Evolutionary conservation across 106 monocot genomes (phyloP).

Genomic region (Dendrobium catenatum): DNA sequence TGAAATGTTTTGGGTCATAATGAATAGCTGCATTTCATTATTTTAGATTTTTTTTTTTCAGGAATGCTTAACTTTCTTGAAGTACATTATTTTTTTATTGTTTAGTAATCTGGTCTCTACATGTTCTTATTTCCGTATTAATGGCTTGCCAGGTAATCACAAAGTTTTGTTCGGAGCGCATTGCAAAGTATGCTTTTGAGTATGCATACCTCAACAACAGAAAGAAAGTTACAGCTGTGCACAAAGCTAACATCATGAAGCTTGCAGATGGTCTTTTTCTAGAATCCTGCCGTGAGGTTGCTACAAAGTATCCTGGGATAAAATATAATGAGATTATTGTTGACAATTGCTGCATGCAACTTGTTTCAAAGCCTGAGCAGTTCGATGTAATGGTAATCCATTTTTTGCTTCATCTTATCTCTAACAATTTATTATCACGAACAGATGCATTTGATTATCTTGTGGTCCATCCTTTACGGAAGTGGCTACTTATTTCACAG

Average conservation of each 20-base stretch:
- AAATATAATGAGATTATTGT: slow-evolving; percentile 12
- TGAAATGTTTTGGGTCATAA: not conserved
- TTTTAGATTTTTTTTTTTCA: not conserved
- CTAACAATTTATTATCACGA: not conserved
- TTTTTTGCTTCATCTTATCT: not conserved
- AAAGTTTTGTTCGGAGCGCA: slow-evolving; percentile 11
- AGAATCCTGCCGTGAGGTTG: slow-evolving; percentile 13
- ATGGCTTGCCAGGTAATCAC: slow-evolving; percentile 6
- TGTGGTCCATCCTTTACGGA: not conserved
- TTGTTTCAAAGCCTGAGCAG: slow-evolving; percentile 12
- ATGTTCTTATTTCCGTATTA: not conserved
- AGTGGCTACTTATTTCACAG: not conserved
- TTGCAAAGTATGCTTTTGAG: slow-evolving; percentile 12
- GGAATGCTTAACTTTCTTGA: not conserved
- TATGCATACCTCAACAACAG: slow-evolving; percentile 12
- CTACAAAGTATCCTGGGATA: slow-evolving; percentile 8
- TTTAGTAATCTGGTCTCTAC: not conserved
- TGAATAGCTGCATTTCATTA: not conserved
- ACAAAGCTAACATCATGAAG: slow-evolving; percentile 13
- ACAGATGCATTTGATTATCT: not conserved
- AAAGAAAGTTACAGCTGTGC: slow-evolving; percentile 15
- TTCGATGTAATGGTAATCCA: slow-evolving; percentile 14
- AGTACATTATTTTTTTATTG: not conserved
- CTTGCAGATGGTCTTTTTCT: slow-evolving; percentile 11
- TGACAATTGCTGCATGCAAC: slow-evolving; percentile 14